These are phyloP conservation scores for Trichoderma harzianum DNA, from an alignment of 2,329 filamentous ascomycete genomes.

Conservation along the genomic window DNA sequence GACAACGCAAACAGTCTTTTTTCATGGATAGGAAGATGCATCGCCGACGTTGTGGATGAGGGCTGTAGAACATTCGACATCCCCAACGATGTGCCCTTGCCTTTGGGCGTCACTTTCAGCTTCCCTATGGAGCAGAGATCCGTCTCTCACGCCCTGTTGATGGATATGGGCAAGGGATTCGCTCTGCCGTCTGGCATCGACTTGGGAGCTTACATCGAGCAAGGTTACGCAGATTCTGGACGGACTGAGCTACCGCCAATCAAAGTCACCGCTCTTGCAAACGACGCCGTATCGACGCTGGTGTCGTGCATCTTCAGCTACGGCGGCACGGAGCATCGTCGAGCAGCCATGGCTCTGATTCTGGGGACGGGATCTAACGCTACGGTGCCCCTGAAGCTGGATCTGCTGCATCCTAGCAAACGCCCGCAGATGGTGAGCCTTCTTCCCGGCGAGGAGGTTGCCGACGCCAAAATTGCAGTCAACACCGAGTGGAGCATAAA, in stretches of 20 bases:
- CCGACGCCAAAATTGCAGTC: slow-evolving; percentile 65
- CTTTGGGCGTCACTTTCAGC: slow-evolving; percentile 66
- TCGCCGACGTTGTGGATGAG: slow-evolving; percentile 67
- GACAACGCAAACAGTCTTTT: slow-evolving; percentile 74
- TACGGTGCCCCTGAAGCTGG: slow-evolving; percentile 67
- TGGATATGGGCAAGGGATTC: slow-evolving; percentile 70
- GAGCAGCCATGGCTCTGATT: slow-evolving; percentile 75
- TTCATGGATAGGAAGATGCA: slow-evolving; percentile 75
- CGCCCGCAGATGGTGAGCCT: slow-evolving; percentile 47
- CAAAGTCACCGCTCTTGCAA: slow-evolving; percentile 71
- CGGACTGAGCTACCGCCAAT: slow-evolving; percentile 56
- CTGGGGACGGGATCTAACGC: slow-evolving; percentile 80
- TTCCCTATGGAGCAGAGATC: slow-evolving; percentile 66
- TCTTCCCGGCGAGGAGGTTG: slow-evolving; percentile 42
- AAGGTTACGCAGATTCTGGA: slow-evolving; percentile 55
- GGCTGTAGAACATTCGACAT: slow-evolving; percentile 46
- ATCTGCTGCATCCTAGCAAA: slow-evolving; percentile 62
- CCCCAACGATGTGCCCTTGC: slow-evolving; percentile 45
- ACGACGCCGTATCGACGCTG: slow-evolving; percentile 76
- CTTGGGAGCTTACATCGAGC: slow-evolving; percentile 55
- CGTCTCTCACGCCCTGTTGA: slow-evolving; percentile 59
- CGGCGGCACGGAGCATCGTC: slow-evolving; percentile 56
- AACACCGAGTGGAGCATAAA: slow-evolving; percentile 86
- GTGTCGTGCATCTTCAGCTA: slow-evolving; percentile 73
- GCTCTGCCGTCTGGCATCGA: slow-evolving; percentile 59